Evolutionary conservation across 2,329 filamentous ascomycete species (phyloP).

Genomic region (Claviceps fusiformis): DNA sequence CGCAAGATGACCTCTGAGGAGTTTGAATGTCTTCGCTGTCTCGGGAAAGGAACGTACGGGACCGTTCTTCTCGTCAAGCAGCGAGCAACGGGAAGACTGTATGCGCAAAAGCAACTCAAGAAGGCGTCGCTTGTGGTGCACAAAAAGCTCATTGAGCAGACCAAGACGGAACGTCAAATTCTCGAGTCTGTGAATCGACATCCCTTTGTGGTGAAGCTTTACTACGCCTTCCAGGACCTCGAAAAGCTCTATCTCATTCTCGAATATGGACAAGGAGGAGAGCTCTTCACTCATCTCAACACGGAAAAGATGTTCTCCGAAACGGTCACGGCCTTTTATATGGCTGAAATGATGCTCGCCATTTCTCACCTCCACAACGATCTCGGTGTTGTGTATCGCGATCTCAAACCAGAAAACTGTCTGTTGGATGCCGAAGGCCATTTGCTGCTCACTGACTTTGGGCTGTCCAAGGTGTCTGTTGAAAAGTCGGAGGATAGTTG

Average conservation of each 20-base stretch:
- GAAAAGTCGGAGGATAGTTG: slow-evolving; percentile 47
- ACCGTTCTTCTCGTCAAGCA: slow-evolving; percentile 93
- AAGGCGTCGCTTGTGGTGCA: slow-evolving; percentile 92
- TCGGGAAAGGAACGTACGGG: slow-evolving; percentile 92
- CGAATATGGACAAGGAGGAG: slow-evolving; percentile 93
- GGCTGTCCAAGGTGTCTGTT: slow-evolving; percentile 84
- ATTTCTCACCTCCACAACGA: slow-evolving; percentile 85
- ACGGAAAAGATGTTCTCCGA: slow-evolving; percentile 94
- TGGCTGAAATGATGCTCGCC: slow-evolving; percentile 94
- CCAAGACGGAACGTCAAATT: slow-evolving; percentile 89
- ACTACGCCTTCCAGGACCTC: slow-evolving; percentile 95
- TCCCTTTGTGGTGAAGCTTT: slow-evolving; percentile 95
- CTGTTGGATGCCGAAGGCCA: slow-evolving; percentile 85
- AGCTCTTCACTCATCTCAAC: slow-evolving; percentile 88
- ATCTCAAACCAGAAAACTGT: slow-evolving; percentile 96
- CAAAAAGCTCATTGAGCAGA: slow-evolving; percentile 92
- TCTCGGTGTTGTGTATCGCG: slow-evolving; percentile 88
- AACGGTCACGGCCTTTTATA: slow-evolving; percentile 84
- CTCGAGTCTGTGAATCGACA: slow-evolving; percentile 93
- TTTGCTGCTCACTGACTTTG: slow-evolving; percentile 89
- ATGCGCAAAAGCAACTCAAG: slow-evolving; percentile 96
- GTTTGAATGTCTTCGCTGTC: slow-evolving; percentile 79
- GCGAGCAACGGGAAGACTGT: slow-evolving; percentile 71
- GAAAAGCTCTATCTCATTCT: slow-evolving; percentile 96
- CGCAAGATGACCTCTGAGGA: slow-evolving; percentile 87